Evolutionary conservation across 2,329 filamentous ascomycete genomes (phyloP).

Genomic region (Periconia sp.): DNA sequence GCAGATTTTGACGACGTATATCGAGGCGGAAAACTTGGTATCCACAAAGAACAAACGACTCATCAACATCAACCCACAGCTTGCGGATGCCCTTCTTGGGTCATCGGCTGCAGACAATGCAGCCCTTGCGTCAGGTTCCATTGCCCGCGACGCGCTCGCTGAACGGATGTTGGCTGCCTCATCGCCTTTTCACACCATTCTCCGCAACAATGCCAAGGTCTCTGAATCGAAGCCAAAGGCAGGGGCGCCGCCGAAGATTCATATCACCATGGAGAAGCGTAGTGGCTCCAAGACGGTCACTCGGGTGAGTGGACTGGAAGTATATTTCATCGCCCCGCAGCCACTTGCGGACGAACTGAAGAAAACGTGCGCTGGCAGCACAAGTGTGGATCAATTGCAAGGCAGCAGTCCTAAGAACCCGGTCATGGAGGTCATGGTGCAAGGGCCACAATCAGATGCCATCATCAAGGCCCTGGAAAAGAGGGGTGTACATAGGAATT

Average conservation of each 20-base stretch:
- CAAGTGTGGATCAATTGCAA: slow-evolving; percentile 62
- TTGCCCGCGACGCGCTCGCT: slow-evolving; percentile 62
- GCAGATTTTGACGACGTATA: slow-evolving; percentile 58
- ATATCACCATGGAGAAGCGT: slow-evolving; percentile 64
- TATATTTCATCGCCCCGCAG: slow-evolving; percentile 62
- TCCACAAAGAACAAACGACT: slow-evolving; percentile 62
- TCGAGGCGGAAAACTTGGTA: slow-evolving; percentile 60
- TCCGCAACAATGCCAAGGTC: slow-evolving; percentile 50
- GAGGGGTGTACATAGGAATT: slow-evolving; percentile 60
- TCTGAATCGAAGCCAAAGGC: slow-evolving; percentile 59
- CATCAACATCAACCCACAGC: slow-evolving; percentile 62
- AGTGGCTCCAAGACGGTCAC: slow-evolving; percentile 68
- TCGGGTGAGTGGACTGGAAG: slow-evolving; percentile 62
- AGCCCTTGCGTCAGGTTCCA: slow-evolving; percentile 58
- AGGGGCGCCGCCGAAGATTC: slow-evolving; percentile 61
- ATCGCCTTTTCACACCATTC: slow-evolving; percentile 59
- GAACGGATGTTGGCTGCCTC: slow-evolving; percentile 61
- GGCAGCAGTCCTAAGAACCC: slow-evolving; percentile 63
- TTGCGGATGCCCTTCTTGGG: slow-evolving; percentile 64
- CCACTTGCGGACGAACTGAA: slow-evolving; percentile 66
- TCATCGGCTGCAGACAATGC: slow-evolving; percentile 56
- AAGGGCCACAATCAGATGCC: slow-evolving; percentile 65
- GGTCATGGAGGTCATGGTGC: slow-evolving; percentile 67
- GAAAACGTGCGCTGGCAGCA: slow-evolving; percentile 69
- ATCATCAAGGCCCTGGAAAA: slow-evolving; percentile 61